A percentile compares a stretch with the other conserved stretches of the same genome.
Evolutionary conservation across 768 basidiomycete genomes (phyloP).

Genomic region (Lactarius akahatsu): DNA sequence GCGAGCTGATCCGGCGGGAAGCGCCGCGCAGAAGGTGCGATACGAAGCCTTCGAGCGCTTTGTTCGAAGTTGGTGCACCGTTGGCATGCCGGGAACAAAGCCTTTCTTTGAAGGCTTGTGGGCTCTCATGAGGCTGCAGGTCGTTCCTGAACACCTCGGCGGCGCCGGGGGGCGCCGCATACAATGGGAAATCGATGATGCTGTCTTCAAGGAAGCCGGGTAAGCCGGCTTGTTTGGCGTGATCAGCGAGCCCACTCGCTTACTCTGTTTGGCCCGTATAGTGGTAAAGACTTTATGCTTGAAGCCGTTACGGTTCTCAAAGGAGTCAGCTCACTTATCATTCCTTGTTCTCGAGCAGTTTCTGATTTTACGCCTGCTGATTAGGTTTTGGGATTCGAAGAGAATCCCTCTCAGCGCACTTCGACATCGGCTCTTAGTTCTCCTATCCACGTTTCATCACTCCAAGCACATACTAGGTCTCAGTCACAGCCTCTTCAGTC

Average conservation of each 20-base stretch:
- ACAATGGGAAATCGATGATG: constrained; percentile 92
- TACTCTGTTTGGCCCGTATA: constrained; percentile 38
- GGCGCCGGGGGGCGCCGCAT: constrained; percentile 73
- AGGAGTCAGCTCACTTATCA: constrained; percentile 62
- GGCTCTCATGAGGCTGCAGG: constrained; percentile 79
- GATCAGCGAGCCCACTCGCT: constrained; percentile 27
- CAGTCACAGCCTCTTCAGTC: constrained; percentile 53
- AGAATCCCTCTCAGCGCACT: constrained; percentile 38
- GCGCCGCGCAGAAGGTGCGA: constrained; percentile 73
- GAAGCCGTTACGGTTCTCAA: constrained; percentile 89
- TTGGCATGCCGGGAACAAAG: constrained; percentile 85
- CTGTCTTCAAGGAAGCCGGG: constrained; percentile 92
- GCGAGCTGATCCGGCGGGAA: constrained; percentile 61
- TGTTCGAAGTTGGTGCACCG: constrained; percentile 77
- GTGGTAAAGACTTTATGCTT: constrained; percentile 92
- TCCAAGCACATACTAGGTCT: constrained; percentile 51
- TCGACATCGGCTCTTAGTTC: constrained; percentile 33
- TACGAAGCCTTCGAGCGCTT: constrained; percentile 74
- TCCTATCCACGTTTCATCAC: constrained; percentile 41
- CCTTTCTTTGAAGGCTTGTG: constrained; percentile 81
- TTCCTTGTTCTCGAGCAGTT: constrained; percentile 21
- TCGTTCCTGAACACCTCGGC: constrained; percentile 74
- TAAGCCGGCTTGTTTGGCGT: constrained; percentile 45
- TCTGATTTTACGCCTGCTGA: constrained; percentile 24
- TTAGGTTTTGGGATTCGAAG: constrained; percentile 74